phyloP scores from a whole-genome alignment of 768 basidiomycete genomes.

The Leucocoprinus birnbaumii region DNA sequence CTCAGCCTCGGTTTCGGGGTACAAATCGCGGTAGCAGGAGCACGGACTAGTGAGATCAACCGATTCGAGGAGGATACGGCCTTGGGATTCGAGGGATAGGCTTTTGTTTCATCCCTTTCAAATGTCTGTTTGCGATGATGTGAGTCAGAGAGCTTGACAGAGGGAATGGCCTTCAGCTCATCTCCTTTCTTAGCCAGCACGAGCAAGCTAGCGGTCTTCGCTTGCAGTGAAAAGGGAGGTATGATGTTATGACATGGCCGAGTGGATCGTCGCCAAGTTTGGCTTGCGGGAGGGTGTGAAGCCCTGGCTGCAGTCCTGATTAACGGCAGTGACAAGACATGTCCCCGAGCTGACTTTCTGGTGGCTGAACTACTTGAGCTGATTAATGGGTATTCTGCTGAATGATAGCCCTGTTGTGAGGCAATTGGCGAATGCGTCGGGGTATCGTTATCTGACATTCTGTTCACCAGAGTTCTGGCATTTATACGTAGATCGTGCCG shows the following conservation, averaged over 20 bases:
- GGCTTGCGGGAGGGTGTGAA: not conserved
- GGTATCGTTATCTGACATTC: not conserved
- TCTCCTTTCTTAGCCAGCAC: not conserved
- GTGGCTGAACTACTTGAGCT: not conserved
- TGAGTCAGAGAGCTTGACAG: not conserved
- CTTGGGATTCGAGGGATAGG: too few relatives aligned
- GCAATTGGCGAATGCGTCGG: not conserved
- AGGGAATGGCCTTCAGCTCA: not conserved
- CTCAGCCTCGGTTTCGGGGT: not conserved
- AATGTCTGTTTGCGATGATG: too few relatives aligned
- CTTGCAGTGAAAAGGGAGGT: not conserved
- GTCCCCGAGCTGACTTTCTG: not conserved
- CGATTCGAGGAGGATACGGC: not conserved
- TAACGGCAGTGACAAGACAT: not conserved
- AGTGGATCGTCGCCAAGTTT: not conserved
- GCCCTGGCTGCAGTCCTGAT: not conserved
- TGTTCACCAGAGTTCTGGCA: not conserved
- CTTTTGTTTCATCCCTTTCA: too few relatives aligned
- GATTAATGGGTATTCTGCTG: not conserved
- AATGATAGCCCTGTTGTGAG: not conserved
- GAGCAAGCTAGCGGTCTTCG: not conserved
- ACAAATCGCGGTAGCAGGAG: not conserved
- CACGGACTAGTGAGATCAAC: not conserved
- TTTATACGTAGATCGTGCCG: too few relatives aligned
- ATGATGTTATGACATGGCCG: not conserved